Base-by-base conservation (phyloP, 108 stramenopile species). In the Aurantiochytrium sp. region DNA sequence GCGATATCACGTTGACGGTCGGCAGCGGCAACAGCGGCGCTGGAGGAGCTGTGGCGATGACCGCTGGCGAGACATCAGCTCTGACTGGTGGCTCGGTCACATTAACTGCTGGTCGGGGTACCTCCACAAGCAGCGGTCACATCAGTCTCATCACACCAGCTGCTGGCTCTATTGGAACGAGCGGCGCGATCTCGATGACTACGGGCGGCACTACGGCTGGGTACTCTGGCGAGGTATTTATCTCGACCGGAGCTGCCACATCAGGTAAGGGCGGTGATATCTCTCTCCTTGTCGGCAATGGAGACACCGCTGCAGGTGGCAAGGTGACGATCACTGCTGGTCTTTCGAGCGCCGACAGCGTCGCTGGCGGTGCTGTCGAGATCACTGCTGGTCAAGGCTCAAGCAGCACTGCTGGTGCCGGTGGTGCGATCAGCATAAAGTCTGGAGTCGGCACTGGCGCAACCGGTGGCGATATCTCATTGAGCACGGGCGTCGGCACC, bases 31-130 rank as follows among this genome's bases (percentile, higher is more conserved):
- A 69, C 25, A 42, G 64, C 64, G 64, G 64, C 3, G 64, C 25
- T 45, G 92, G 23, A n/a, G n/a, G n/a, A n/a, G n/a, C n/a, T n/a
- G n/a, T n/a, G n/a, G n/a, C n/a, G n/a, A n/a, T n/a, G n/a, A 44
- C 90, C 19, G 91, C 90, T 12, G 91, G 91, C 12, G 53, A 55
- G 19, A 47, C 91, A 21, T 28, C 60, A 21, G 23, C 19, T 57
- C 89, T 89, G 19, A 21, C 5, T 3, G 92, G 92, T 16, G 92
- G 92, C 28, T 21, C 47, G 5, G 49, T 92, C 18, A 44, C 69
- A 35, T 19, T 92, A 4, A 60, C 44, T 19, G 88, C 90, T 16
- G 92, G 92, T 0, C 58, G 35, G 6, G 83, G 92, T 42, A 45
- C 49, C 12, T n/a, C 58, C 4, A 64, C 89, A 5, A 88, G 87